Base-by-base conservation (phyloP, 257 asterid species). In the Nicotiana paniculata region DNA sequence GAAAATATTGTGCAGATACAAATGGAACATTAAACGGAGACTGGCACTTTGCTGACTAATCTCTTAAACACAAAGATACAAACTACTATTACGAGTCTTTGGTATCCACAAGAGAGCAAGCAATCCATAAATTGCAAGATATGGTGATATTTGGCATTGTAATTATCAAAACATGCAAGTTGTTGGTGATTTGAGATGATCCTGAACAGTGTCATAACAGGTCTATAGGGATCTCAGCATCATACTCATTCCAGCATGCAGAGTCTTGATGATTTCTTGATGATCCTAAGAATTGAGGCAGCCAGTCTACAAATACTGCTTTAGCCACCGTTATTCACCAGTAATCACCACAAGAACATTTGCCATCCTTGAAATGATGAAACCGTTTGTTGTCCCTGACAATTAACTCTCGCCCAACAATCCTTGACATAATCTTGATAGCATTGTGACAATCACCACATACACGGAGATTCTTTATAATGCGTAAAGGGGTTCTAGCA, bases 371-470 rank as follows among this genome's bases (percentile, higher is more conserved):
- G 86, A 94, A 96, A 88, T 93, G 99, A 89, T 96, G 98, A 83
- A 96, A 96, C 81, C 97, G 86, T 78, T 93, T 96, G 87, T 94
- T 93, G 81, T 96, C 99, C 77, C 98, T 87, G 37, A 94, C 98
- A 83, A 94, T 96, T 76, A 96, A 83, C 87, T 94, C 97, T 82
- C 99, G 90, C 86, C 99, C 99, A 28, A 94, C 99, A 55, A 96
- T 93, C 86, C 98, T 93, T 26, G 98, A 96, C 99, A 96, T 94
- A 86, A 94, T 94, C 87, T 94, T 96, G 89, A 96, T 94, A 54
- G 97, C 97, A 88, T 91, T 94, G 86, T 94, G 98, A 84, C 98
- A 95, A 85, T 95, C 99, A 43, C 97, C 98, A 76, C 98, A 95
- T 5, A 93, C 93, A 9, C 99, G 97, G 3, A 95, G 86, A 79